phyloP scores from a whole-genome alignment of 176 grass and related monocot genomes.

The Eragrostis nindensis region DNA sequence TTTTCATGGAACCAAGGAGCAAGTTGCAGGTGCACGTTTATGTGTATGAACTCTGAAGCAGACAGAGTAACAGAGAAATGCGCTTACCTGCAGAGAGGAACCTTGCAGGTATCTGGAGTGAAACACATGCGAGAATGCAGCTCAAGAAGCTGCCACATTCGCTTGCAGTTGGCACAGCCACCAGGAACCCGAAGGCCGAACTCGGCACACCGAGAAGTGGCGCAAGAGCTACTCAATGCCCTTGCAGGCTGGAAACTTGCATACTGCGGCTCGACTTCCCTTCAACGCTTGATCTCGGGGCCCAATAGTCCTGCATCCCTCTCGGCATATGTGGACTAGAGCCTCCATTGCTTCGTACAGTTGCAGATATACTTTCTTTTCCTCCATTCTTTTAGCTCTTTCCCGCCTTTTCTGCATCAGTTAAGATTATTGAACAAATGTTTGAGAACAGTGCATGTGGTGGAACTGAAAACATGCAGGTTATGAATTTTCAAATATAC shows the following conservation, averaged over 20 bases:
- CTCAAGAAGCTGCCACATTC: constrained; percentile 91
- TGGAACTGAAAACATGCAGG: neutral
- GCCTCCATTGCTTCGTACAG: constrained; percentile 86
- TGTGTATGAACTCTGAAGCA: neutral
- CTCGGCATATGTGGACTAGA: constrained; percentile 77
- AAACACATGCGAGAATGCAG: constrained; percentile 83
- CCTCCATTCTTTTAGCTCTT: constrained; percentile 50
- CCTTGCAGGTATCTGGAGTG: constrained; percentile 60
- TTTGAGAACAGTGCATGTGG: neutral
- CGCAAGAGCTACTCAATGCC: constrained; percentile 72
- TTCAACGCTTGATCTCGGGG: constrained; percentile 70
- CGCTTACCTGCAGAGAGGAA: constrained; percentile 82
- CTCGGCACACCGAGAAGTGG: constrained; percentile 68
- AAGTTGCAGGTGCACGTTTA: neutral
- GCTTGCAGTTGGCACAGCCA: constrained; percentile 82
- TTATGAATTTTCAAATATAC: neutral
- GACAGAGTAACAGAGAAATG: neutral
- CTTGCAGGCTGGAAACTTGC: constrained; percentile 78
- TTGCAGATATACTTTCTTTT: constrained; percentile 71
- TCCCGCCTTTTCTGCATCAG: constrained; percentile 62
- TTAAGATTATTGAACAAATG: neutral
- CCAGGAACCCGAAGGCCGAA: constrained; percentile 69
- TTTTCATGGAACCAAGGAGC: no score
- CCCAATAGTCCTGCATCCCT: constrained; percentile 83
- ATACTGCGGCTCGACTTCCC: constrained; percentile 42